Base-by-base conservation (phyloP, 345 rosid species). In the Euphorbia peplus region DNA sequence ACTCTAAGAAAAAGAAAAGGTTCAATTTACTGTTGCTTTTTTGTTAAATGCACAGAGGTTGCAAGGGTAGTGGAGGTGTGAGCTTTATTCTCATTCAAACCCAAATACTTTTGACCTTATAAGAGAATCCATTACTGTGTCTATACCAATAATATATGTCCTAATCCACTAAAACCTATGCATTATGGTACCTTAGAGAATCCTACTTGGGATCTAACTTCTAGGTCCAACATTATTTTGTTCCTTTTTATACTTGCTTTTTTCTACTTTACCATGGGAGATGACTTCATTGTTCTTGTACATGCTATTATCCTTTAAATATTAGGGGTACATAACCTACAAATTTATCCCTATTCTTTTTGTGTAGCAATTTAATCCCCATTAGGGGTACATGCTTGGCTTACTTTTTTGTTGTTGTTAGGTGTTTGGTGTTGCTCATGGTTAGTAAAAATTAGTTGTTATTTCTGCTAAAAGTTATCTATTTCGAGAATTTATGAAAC, bases 141-240 rank as follows among this genome's bases (percentile, higher is more conserved):
- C 69, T 54, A 66, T 32, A 57, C 53, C 69, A 75, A n/a, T 9
- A 63, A n/a, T n/a, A n/a, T n/a, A n/a, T n/a, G n/a, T 26, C 64
- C 60, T 47, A 72, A 50, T 54, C 10, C 57, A 44, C 64, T 64
- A 37, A 67, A 48, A 78, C 66, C 64, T 29, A 62, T 44, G 46
- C 62, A 59, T n/a, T n/a, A n/a, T 2, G 1, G 44, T 18, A 32
- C 67, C 44, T 48, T 44, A 11, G 5, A 67, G 62, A 42, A 69
- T 75, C 76, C 56, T 72, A 69, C 64, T 70, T 73, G 70, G 66
- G 76, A 81, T 79, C 74, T 66, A 68, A 74, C 50, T 67, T 62
- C 70, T 62, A 77, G 37, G 37, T 32, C 6, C 30, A 7, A 22
- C 12, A 51, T 25, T 44, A 60, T 1, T n/a, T 39, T 24, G 21